Base-by-base conservation (phyloP, 352 stramenopile genomes). In the Aphanomyces euteiches region DNA sequence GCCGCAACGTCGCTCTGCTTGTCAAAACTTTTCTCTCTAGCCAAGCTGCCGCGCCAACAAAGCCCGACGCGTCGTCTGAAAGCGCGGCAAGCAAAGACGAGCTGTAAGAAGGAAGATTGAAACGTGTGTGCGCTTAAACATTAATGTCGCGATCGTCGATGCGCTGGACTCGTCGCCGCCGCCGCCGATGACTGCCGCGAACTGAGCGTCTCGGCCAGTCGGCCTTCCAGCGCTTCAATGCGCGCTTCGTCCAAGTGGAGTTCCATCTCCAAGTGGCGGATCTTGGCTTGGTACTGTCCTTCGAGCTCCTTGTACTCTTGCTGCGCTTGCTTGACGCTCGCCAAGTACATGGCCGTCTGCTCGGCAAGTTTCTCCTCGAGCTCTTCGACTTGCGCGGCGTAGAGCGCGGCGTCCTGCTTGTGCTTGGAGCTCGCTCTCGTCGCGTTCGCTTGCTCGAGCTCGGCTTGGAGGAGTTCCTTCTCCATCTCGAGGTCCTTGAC, bases 1-100 rank as follows among this genome's bases (percentile, higher is more conserved):
- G 56, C 6, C 73, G 69, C 21, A 78, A 78, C 40, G 68, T 63
- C 19, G 73, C 74, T 6, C 58, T 72, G 6, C 56, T 78, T 7
- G 45, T 73, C 4, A 12, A 47, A 1, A 56, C 63, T 2, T 50
- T 56, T 21, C 28, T 28, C 1, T 28, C 28, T 0, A 28, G 28
- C 28, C 28, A 28, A 28, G 28, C 28, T 28, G 28, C 2, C 28
- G 28, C 28, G n/a, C n/a, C n/a, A 28, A 28, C 28, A 28, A 28
- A 28, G 28, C 0, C 28, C 28, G 28, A 28, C 28, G 0, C 28
- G 28, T 28, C 28, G 28, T 28, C 28, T 28, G 28, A 28, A 28
- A 28, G 28, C 28, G 28, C 28, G 28, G 28, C 28, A 28, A 28
- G 28, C 28, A 28, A 28, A 28, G 28, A 28, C 28, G 28, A 28